A percentile compares a stretch with the other conserved stretches of the same genome.
phyloP scores from a whole-genome alignment of 1,284 basidiomycete species.

The Leccinum angustisporum region DNA sequence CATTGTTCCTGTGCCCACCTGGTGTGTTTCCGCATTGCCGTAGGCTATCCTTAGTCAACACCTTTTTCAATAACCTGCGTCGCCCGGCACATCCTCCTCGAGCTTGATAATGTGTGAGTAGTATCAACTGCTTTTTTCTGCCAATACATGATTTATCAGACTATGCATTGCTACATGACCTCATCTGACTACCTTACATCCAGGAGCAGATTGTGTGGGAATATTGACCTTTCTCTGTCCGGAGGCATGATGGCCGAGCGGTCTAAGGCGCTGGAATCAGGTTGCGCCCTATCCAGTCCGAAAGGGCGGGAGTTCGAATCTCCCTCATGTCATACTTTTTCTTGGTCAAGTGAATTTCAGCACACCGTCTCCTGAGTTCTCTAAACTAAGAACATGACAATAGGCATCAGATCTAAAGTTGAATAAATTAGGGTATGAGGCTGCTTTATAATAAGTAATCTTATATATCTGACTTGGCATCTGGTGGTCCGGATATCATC shows the following conservation, averaged over 20 bases:
- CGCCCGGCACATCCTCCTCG: not conserved
- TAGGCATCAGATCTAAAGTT: slow-evolving; percentile 9
- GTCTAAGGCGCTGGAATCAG: slow-evolving; percentile 57
- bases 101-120: not conserved
- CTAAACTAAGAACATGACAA: not conserved
- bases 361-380: not conserved
- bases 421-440: slow-evolving; percentile 25
- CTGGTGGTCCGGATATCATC: slow-evolving; percentile 41
- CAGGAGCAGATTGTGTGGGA: not conserved
- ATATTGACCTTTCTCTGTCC: no score
- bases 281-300: slow-evolving; percentile 33
- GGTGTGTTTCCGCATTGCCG: not conserved
- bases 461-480: slow-evolving; percentile 27
- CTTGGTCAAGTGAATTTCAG: not conserved
- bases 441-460: slow-evolving; percentile 1
- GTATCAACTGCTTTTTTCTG: not conserved
- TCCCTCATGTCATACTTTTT: slow-evolving; percentile 40
- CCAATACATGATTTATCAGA: not conserved
- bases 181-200: not conserved
- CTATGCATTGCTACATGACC: no score
- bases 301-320: slow-evolving; percentile 50
- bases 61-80: not conserved
- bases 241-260: slow-evolving; percentile 58
- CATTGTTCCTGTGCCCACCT: not conserved
- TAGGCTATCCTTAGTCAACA: not conserved